phyloP scores from a whole-genome alignment of 352 stramenopile genomes.

The Globisporangium canariense region DNA sequence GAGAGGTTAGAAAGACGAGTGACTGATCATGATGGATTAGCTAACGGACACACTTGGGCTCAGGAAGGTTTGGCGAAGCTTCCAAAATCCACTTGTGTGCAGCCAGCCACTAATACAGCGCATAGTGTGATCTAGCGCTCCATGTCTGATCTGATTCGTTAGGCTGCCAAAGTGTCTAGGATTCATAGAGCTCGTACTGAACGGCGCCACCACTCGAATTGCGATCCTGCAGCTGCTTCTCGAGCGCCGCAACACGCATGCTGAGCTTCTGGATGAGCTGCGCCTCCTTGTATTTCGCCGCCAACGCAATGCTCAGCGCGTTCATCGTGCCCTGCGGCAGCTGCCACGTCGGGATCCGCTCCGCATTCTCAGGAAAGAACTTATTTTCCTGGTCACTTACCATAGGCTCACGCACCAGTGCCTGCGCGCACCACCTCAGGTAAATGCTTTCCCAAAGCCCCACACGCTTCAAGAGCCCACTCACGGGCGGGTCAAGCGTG shows the following conservation, averaged over 20 bases:
- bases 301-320: conserved; percentile 41
- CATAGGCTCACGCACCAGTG: conserved; percentile 40
- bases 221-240: conserved; percentile 19
- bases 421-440: conserved; percentile 70
- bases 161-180: too few species aligned
- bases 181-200: too few species aligned
- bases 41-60: not conserved
- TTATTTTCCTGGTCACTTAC: conserved; percentile 21
- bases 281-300: conserved; percentile 38
- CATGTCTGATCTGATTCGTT: not conserved
- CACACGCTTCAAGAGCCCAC: conserved; percentile 63
- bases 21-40: conserved; percentile 3
- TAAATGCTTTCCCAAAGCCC: conserved; percentile 69
- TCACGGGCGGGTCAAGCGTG: conserved; percentile 49
- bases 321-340: conserved; percentile 50
- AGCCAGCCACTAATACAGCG: not conserved
- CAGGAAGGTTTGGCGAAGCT: not conserved
- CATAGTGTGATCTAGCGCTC: too few species aligned
- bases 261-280: conserved; percentile 41
- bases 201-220: not conserved
- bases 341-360: conserved; percentile 63
- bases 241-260: conserved; percentile 32
- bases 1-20: not conserved
- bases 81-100: not conserved
- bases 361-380: conserved; percentile 57